These are phyloP conservation scores for Gossypium australe DNA, from an alignment of 345 rosid genomes.

Conservation along the genomic window DNA sequence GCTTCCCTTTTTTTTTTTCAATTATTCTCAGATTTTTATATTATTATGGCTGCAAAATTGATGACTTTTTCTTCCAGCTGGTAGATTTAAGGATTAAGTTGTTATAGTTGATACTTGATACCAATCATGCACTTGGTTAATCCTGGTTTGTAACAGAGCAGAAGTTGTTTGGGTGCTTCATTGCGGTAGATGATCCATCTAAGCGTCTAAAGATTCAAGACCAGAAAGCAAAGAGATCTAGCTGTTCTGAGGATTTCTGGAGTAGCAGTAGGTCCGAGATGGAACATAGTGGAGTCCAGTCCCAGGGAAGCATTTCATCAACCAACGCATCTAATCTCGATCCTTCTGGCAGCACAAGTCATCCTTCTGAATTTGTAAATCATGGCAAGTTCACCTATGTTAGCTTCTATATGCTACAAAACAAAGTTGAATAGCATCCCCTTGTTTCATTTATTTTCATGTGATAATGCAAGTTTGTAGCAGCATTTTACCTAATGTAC, in stretches of 20 bases:
- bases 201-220: constrained; percentile 45
- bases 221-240: constrained; percentile 34
- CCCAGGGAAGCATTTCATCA: constrained; percentile 32
- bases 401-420: background rate
- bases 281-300: constrained; percentile 43
- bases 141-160: constrained; percentile 80
- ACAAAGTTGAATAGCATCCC: background rate
- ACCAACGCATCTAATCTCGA: constrained; percentile 30
- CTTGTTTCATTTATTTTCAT: background rate
- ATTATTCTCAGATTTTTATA: background rate
- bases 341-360: constrained; percentile 28
- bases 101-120: background rate
- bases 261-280: constrained; percentile 55
- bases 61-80: background rate
- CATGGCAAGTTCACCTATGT: constrained; percentile 42
- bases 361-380: constrained; percentile 61
- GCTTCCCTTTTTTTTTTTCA: background rate
- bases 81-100: background rate
- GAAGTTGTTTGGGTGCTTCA: constrained; percentile 90
- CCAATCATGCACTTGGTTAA: constrained; percentile 31
- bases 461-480: background rate
- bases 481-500: background rate
- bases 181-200: constrained; percentile 46
- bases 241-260: constrained; percentile 49
- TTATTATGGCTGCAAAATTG: background rate